These are phyloP conservation scores for Cordyceps militaris DNA, from an alignment of 2,329 filamentous ascomycete genomes.

Conservation along the genomic window DNA sequence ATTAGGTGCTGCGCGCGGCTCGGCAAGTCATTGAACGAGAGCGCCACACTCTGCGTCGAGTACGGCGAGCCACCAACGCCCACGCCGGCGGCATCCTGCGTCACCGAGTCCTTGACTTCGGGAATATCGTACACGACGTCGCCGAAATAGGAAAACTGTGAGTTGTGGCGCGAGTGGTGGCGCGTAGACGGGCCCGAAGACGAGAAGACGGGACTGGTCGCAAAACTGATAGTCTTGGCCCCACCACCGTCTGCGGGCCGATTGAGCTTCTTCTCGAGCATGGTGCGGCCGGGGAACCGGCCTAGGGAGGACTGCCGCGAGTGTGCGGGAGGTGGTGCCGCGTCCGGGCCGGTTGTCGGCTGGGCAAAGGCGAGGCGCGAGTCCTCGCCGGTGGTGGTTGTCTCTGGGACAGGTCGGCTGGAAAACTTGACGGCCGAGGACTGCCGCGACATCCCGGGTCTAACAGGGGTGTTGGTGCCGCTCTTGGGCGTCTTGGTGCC, in stretches of 20 bases:
- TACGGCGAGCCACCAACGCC: conserved; percentile 36
- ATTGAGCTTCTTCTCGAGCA: conserved; percentile 53
- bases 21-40: conserved; percentile 82
- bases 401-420: conserved; percentile 65
- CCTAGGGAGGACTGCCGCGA: conserved; percentile 42
- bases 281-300: conserved; percentile 56
- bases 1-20: conserved; percentile 81
- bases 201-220: conserved; percentile 29
- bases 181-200: conserved; percentile 17
- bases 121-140: conserved; percentile 37
- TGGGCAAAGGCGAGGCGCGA: conserved; percentile 63
- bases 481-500: conserved; percentile 7
- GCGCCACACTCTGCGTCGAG: conserved; percentile 55
- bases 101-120: conserved; percentile 33
- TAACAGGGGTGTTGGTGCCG: conserved; percentile 20
- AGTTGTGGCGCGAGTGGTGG: conserved; percentile 31
- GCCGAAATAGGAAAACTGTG: conserved; percentile 25
- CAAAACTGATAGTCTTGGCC: conserved; percentile 58
- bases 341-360: conserved; percentile 20
- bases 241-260: conserved; percentile 35
- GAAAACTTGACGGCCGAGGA: conserved; percentile 57
- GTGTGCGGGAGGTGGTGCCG: conserved; percentile 30
- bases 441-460: conserved; percentile 45
- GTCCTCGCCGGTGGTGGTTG: conserved; percentile 55
- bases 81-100: conserved; percentile 27